A percentile compares a stretch with the other conserved stretches of the same genome.
Evolutionary conservation across 345 rosid genomes (phyloP).

Genomic region (Populus euphratica): DNA sequence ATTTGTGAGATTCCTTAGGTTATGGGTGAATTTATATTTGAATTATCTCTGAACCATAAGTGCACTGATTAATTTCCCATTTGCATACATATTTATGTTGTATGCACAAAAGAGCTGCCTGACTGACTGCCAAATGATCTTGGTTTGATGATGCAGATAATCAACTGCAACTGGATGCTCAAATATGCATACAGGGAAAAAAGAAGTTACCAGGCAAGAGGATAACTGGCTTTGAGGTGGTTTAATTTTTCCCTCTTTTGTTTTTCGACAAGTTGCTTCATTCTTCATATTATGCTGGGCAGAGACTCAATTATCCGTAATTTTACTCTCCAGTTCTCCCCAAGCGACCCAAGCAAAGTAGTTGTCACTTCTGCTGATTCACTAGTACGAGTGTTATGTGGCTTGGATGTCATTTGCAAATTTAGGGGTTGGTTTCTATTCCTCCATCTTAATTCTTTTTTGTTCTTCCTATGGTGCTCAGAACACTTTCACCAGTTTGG

Average conservation of each 20-base stretch:
- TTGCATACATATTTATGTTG: background rate
- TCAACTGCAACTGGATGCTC: slow-evolving; percentile 42
- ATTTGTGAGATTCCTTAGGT: background rate
- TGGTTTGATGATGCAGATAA: slow-evolving; percentile 40
- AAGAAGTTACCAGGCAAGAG: slow-evolving; percentile 65
- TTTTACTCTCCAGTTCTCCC: slow-evolving; percentile 44
- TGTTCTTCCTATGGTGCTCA: background rate
- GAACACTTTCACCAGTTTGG: background rate
- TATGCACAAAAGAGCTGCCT: background rate
- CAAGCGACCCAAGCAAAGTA: slow-evolving; percentile 57
- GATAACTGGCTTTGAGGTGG: slow-evolving; percentile 71
- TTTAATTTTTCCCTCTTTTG: background rate
- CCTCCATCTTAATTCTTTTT: background rate
- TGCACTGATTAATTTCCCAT: background rate
- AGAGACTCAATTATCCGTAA: slow-evolving; percentile 9
- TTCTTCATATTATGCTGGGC: background rate
- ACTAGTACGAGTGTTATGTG: slow-evolving; percentile 44
- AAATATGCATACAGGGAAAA: slow-evolving; percentile 55
- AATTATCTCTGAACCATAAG: background rate
- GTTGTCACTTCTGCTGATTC: slow-evolving; percentile 79
- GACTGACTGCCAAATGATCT: background rate
- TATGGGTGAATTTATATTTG: background rate
- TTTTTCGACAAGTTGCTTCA: background rate
- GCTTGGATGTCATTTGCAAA: slow-evolving; percentile 52
- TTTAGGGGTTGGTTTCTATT: slow-evolving; percentile 46